These are phyloP conservation scores for Golubevia pallescens DNA, from an alignment of 1,284 basidiomycete species.

Conservation along the genomic window DNA sequence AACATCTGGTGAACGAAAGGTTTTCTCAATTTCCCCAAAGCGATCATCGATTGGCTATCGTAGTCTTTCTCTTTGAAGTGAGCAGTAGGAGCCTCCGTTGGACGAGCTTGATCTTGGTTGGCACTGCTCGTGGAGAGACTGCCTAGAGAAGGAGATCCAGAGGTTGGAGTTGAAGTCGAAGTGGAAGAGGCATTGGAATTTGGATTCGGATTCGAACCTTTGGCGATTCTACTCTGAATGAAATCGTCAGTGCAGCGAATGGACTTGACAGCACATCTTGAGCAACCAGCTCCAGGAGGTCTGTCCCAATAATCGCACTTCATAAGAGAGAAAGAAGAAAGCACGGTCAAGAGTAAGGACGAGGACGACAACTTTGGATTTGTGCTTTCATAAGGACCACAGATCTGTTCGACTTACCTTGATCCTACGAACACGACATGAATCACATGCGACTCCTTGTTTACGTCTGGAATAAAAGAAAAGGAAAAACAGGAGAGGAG, in stretches of 20 bases:
- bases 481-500: too few species aligned
- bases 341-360: too few species aligned
- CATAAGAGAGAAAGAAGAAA: too few species aligned
- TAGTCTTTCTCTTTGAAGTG: background rate
- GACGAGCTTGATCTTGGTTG: too few species aligned
- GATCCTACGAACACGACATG: slow-evolving; percentile 56
- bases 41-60: slow-evolving; percentile 25
- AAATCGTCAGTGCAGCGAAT: slow-evolving; percentile 57
- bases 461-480: slow-evolving; percentile 9
- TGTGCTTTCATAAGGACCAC: too few species aligned
- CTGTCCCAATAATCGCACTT: slow-evolving; percentile 48
- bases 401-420: slow-evolving; percentile 4
- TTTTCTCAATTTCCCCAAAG: slow-evolving; percentile 45
- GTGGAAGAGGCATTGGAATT: too few species aligned
- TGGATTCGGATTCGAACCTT: too few species aligned
- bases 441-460: slow-evolving; percentile 61
- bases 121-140: too few species aligned
- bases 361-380: too few species aligned
- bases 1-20: slow-evolving; percentile 46
- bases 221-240: slow-evolving; percentile 26
- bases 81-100: background rate
- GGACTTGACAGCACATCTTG: slow-evolving; percentile 55
- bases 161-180: too few species aligned
- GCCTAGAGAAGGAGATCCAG: too few species aligned
- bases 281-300: slow-evolving; percentile 48